phyloP scores from a whole-genome alignment of 371 early-diverging fungal genomes.

The Funneliformis caledonium region DNA sequence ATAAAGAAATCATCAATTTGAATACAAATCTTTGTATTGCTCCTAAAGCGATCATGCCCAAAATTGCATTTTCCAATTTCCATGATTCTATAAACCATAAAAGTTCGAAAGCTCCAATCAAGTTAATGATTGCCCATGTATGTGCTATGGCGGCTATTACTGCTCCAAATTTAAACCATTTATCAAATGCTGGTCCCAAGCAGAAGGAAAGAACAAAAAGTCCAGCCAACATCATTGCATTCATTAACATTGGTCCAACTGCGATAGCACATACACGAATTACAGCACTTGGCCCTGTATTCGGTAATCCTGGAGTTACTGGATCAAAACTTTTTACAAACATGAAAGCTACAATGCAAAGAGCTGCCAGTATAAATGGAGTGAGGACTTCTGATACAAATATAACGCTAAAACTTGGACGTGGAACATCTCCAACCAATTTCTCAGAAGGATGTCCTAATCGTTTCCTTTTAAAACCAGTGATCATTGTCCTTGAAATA shows the following conservation, averaged over 20 bases:
- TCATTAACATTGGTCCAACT: constrained; percentile 73
- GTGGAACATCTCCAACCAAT: constrained; percentile 64
- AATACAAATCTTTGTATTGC: constrained; percentile 75
- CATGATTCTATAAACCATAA: constrained; percentile 75
- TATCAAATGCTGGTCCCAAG: constrained; percentile 67
- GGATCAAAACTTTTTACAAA: constrained; percentile 60
- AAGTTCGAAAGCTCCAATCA: constrained; percentile 65
- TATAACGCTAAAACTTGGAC: constrained; percentile 69
- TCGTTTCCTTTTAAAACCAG: constrained; percentile 78
- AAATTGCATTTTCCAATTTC: constrained; percentile 61
- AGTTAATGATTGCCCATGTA: constrained; percentile 64
- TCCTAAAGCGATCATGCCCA: constrained; percentile 67
- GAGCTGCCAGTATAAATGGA: constrained; percentile 68
- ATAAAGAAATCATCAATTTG: constrained; percentile 67
- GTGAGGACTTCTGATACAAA: constrained; percentile 75
- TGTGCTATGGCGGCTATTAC: constrained; percentile 74
- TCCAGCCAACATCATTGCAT: constrained; percentile 69
- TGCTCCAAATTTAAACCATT: constrained; percentile 76
- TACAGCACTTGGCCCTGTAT: constrained; percentile 51
- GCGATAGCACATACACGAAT: constrained; percentile 68
- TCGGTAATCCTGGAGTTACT: constrained; percentile 46
- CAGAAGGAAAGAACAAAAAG: constrained; percentile 74
- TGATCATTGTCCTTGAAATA: constrained; percentile 71
- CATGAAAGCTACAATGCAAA: constrained; percentile 66
- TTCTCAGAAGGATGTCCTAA: constrained; percentile 63